Percentiles rank a stretch among this genome's conserved stretches.
phyloP scores from a whole-genome alignment of 208 protist species.

The Leishmania braziliensis region DNA sequence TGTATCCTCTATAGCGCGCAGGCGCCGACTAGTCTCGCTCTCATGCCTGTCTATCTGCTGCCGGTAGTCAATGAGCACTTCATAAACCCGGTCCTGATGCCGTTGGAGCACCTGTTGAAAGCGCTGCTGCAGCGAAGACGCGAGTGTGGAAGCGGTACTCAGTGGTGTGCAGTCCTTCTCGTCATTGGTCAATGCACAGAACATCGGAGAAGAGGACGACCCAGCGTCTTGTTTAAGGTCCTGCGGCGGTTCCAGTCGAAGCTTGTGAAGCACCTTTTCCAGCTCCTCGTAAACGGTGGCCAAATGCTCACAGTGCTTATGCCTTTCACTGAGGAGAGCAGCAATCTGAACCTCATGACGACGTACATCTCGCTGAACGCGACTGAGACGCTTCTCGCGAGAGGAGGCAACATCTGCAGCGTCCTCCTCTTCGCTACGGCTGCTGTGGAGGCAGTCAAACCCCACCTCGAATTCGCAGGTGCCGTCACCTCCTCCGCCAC shows the following conservation, averaged over 20 bases:
- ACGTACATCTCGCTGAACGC: constrained; percentile 15
- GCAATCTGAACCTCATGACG: constrained; percentile 15
- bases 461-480: background rate
- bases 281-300: constrained; percentile 27
- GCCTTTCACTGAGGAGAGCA: constrained; percentile 26
- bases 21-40: constrained; percentile 14
- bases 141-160: background rate
- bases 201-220: background rate
- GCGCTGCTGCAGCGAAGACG: background rate
- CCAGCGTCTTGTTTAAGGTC: background rate
- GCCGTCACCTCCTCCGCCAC: background rate
- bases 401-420: background rate
- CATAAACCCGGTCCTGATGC: constrained; percentile 27
- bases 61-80: constrained; percentile 23
- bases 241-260: background rate
- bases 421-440: background rate
- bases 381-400: constrained; percentile 24
- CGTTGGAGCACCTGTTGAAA: constrained; percentile 7
- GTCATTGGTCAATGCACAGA: background rate
- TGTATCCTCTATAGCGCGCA: constrained; percentile 16
- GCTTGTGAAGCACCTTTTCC: constrained; percentile 22
- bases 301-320: constrained; percentile 37
- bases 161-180: background rate
- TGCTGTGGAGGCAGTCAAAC: background rate
- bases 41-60: constrained; percentile 22